phyloP scores from a whole-genome alignment of 768 basidiomycete genomes.

The Boletus rex-veris region DNA sequence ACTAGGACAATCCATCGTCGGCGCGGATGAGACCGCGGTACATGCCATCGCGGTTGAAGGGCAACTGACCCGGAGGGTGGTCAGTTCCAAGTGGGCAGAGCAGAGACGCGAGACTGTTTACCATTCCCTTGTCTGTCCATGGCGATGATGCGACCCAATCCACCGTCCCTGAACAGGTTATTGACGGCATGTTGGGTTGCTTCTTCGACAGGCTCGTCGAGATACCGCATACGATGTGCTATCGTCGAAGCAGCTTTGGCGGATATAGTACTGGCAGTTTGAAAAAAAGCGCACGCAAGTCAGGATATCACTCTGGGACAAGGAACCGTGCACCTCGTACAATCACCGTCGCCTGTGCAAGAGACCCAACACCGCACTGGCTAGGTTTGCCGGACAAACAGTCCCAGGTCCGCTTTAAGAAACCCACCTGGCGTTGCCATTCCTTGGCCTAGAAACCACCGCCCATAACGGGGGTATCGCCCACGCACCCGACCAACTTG shows the following conservation, averaged over 20 bases:
- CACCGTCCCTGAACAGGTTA: slow-evolving; percentile 55
- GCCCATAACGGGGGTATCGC: slow-evolving; percentile 78
- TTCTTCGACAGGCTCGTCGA: slow-evolving; percentile 50
- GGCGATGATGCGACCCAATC: slow-evolving; percentile 74
- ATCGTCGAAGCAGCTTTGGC: slow-evolving; percentile 64
- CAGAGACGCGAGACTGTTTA: slow-evolving; percentile 19
- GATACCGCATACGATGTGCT: slow-evolving; percentile 61
- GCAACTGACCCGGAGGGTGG: slow-evolving; percentile 44
- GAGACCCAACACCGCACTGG: slow-evolving; percentile 65
- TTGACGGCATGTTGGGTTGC: slow-evolving; percentile 57
- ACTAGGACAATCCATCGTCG: slow-evolving; percentile 49
- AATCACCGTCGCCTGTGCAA: slow-evolving; percentile 81
- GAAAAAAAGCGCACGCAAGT: not conserved
- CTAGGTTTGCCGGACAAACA: slow-evolving; percentile 34
- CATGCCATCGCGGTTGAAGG: slow-evolving; percentile 80
- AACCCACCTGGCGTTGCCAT: slow-evolving; percentile 46
- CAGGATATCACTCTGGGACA: slow-evolving; percentile 1
- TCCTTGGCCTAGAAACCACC: slow-evolving; percentile 83
- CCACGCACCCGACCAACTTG: slow-evolving; percentile 78
- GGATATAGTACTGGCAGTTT: slow-evolving; percentile 65
- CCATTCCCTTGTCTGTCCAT: slow-evolving; percentile 67
- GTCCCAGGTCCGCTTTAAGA: slow-evolving; percentile 38
- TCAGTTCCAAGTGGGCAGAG: slow-evolving; percentile 9
- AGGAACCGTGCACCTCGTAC: slow-evolving; percentile 38
- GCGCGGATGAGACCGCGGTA: slow-evolving; percentile 70